A percentile compares a stretch with the other conserved stretches of the same genome.
Conservation (phyloP, 2,329 filamentous ascomycete species). For the Diaporthe velutina region DNA sequence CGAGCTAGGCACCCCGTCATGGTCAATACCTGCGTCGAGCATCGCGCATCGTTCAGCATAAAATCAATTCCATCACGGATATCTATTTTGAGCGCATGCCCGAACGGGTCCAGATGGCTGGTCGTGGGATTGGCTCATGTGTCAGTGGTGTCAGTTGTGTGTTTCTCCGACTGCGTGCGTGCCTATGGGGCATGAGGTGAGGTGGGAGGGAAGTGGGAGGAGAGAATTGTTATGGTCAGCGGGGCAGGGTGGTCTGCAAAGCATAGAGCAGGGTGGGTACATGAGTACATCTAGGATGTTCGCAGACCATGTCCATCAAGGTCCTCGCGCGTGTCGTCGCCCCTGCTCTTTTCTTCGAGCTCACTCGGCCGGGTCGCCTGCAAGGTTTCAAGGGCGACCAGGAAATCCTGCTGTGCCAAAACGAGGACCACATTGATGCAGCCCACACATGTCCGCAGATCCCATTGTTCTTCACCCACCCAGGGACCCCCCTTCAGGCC, state of each 20-base stretch:
- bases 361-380: constrained; percentile 11
- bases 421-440: constrained; percentile 12
- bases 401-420: constrained; percentile 9
- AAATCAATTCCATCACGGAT: not conserved
- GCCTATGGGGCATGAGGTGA: not conserved
- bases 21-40: not conserved
- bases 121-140: not conserved
- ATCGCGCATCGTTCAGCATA: not conserved
- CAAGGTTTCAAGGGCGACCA: not conserved
- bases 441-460: constrained; percentile 9
- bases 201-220: not conserved
- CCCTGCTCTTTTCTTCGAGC: constrained; percentile 2
- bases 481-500: not conserved
- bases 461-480: not conserved
- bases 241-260: not conserved
- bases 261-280: not conserved
- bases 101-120: not conserved
- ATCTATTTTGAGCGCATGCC: not conserved
- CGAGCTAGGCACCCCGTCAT: not conserved
- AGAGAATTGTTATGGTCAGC: not conserved
- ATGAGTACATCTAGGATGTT: not conserved
- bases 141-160: constrained; percentile 4
- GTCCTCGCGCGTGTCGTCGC: not conserved
- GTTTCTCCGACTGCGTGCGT: not conserved
- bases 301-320: constrained; percentile 22